Base-by-base conservation (phyloP, 73 alveolate species). In the Loxodes magnus region DNA sequence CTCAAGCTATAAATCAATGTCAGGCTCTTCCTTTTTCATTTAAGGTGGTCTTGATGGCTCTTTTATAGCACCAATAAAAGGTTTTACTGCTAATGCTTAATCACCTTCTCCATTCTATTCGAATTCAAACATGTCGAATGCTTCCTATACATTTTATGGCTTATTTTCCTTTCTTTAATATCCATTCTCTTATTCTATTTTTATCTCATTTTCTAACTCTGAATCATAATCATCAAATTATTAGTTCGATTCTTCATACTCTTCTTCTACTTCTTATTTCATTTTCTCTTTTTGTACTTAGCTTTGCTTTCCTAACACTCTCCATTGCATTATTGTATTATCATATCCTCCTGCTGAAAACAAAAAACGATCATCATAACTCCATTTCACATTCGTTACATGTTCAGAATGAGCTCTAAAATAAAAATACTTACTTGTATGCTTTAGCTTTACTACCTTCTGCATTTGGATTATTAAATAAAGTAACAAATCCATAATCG, bases 331-430 rank as follows among this genome's bases (percentile, higher is more conserved):
- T 41, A 88, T 62, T 22, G 94, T 74, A 59, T 83, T 74, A 67
- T 88, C 97, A 65, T 79, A 74, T 15, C 97, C 97, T 16, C 97
- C 97, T 39, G 82, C 87, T 12, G 86, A 57, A 49, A 83, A 63
- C 41, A 88, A 64, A 69, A 66, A 79, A 38, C 84, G 64, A 34
- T 89, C 94, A 52, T 73, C 71, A n/a, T 71, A 73, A 64, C 70
- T 77, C 66, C 88, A 90, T 55, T 81, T 69, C 22, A 87, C 95
- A 44, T 78, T 84, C 37, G 87, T 90, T 21, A 89, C 88, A 74
- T 89, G 98, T 72, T 84, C 88, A 42, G 94, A 69, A 72, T 89
- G 98, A 29, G 92, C 98, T 61, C 95, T 90, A 72, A 64, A 75
- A 37, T 93, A 78, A n/a, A n/a, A n/a, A n/a, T n/a, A n/a, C n/a